These are phyloP conservation scores for Cordyceps javanica DNA, from an alignment of 2,329 filamentous ascomycete genomes.

Conservation along the genomic window DNA sequence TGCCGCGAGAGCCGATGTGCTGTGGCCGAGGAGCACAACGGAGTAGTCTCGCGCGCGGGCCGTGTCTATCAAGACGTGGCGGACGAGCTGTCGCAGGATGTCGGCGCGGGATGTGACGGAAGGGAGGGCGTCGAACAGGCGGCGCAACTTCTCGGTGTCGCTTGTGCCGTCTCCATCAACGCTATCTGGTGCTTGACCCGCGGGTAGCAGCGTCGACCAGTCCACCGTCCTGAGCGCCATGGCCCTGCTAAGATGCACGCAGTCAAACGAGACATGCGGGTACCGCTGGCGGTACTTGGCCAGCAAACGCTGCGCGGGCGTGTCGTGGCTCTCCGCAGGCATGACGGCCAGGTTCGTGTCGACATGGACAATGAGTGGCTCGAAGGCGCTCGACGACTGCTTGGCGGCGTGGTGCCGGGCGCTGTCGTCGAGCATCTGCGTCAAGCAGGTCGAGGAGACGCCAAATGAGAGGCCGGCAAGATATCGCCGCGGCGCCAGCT, in stretches of 20 bases:
- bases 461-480: slow-evolving; percentile 80
- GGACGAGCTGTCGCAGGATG: slow-evolving; percentile 62
- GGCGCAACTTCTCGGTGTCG: slow-evolving; percentile 38
- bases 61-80: slow-evolving; percentile 61
- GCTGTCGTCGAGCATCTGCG: slow-evolving; percentile 69
- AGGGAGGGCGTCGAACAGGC: slow-evolving; percentile 54
- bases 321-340: slow-evolving; percentile 11
- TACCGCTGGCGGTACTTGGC: slow-evolving; percentile 53
- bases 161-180: slow-evolving; percentile 27
- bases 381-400: slow-evolving; percentile 60
- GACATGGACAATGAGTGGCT: slow-evolving; percentile 55
- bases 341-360: slow-evolving; percentile 33
- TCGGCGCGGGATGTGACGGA: slow-evolving; percentile 74
- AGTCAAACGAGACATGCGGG: slow-evolving; percentile 58
- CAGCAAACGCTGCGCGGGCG: slow-evolving; percentile 39
- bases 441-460: slow-evolving; percentile 68
- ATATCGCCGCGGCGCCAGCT: slow-evolving; percentile 39
- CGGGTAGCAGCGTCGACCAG: slow-evolving; percentile 41
- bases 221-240: slow-evolving; percentile 46
- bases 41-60: slow-evolving; percentile 57
- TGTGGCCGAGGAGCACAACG: slow-evolving; percentile 75
- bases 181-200: slow-evolving; percentile 9
- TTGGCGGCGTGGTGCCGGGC: slow-evolving; percentile 58
- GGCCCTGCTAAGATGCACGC: slow-evolving; percentile 57
- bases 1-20: slow-evolving; percentile 80